Base-by-base conservation (phyloP, 2,329 filamentous ascomycete genomes). In the Phialophora macrospora region DNA sequence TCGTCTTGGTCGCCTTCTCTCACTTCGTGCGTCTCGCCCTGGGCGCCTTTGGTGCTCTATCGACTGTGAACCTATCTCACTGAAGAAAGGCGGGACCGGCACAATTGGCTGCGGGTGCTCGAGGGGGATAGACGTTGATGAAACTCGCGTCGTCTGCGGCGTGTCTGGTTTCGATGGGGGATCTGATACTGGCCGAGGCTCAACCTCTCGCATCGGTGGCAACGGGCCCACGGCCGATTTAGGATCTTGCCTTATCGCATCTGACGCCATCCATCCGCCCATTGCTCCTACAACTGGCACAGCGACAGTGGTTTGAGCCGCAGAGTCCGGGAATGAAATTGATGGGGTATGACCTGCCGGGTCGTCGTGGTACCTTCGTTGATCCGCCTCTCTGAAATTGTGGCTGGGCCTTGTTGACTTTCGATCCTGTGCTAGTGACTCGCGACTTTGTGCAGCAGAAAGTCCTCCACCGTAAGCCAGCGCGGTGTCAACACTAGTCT, bases 51-150 rank as follows among this genome's bases (percentile, higher is more conserved):
- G 48, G 11, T 1, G 14, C 8, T 44, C 24, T n/a, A n/a, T n/a
- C 4, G 24, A 41, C 46, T 51, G 44, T 26, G 59, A 48, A 38
- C 14, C 28, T 20, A 48, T 58, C 8, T 62, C 49, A 11, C 68
- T 32, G 34, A 68, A 52, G 44, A 69, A 63, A 32, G 67, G 85
- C 44, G 88, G 88, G 2, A 96, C 87, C 0, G 91, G 91, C 2
- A 85, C 83, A 65, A 91, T 85, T 1, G 93, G 93, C 71, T 93
- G 89, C 2, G 93, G 93, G 72, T 96, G 92, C 75, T 95, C 90
- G n/a, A 97, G 82, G 11, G 88, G 87, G 34, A 92, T 73, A 68
- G 79, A 83, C 65, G 74, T 70, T 26, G 74, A 73, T 60, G 74
- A 58, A 41, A 66, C 57, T 46, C 58, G 55, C 52, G 57, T 59